These are phyloP conservation scores for Annulohypoxylon maeteangense DNA, from an alignment of 495 filamentous ascomycete genomes.

Conservation along the genomic window DNA sequence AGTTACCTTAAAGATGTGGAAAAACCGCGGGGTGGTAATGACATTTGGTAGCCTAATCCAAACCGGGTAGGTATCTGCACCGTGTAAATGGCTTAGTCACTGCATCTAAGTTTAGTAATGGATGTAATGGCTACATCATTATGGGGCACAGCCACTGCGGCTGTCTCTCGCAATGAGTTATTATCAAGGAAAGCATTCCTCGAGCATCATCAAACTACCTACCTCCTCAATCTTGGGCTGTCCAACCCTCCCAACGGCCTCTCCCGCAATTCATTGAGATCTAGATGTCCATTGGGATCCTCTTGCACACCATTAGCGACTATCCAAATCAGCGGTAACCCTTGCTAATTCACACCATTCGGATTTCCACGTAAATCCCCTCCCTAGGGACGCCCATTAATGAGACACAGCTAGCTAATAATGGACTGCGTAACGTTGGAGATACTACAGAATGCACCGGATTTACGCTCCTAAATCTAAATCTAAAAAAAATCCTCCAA, in stretches of 20 bases:
- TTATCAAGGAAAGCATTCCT: constrained; percentile 33
- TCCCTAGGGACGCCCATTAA: neutral
- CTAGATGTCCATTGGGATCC: constrained; percentile 5
- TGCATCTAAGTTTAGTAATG: constrained; percentile 25
- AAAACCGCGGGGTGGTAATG: constrained; percentile 35
- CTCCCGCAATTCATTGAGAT: constrained; percentile 16
- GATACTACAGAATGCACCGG: constrained; percentile 15
- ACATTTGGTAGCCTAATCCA: neutral
- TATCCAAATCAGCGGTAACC: constrained; percentile 28
- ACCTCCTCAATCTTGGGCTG: too few species aligned
- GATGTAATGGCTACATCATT: constrained; percentile 7
- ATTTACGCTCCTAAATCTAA: neutral
- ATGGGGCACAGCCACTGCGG: constrained; percentile 28
- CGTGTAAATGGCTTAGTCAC: constrained; percentile 12
- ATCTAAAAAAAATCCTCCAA: constrained; percentile 1
- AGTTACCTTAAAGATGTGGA: constrained; percentile 27
- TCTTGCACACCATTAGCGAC: constrained; percentile 27
- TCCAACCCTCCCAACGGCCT: constrained; percentile 2
- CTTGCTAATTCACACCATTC: constrained; percentile 6
- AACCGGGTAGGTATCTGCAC: constrained; percentile 9
- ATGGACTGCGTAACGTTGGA: constrained; percentile 20
- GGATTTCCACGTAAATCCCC: constrained; percentile 6
- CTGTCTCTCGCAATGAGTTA: constrained; percentile 20
- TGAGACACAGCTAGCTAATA: constrained; percentile 13
- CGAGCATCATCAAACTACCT: neutral